phyloP scores from a whole-genome alignment of 805 yeast genomes.

The Wickerhamiella brachini region DNA sequence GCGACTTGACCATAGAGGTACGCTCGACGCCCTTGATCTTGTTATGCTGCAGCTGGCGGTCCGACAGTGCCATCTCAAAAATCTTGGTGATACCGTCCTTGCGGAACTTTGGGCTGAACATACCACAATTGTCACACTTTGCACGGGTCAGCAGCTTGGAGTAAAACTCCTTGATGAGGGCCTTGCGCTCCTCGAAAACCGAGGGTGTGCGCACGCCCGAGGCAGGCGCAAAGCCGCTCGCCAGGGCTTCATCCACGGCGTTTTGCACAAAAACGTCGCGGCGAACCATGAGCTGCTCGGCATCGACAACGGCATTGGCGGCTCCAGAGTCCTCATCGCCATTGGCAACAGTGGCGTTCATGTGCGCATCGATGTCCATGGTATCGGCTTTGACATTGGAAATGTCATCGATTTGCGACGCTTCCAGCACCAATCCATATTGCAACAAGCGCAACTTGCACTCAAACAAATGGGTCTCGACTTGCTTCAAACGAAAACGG shows the following conservation, averaged over 20 bases:
- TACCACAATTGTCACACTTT: slow-evolving; percentile 90
- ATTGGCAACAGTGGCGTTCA: slow-evolving; percentile 17
- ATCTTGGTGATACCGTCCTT: slow-evolving; percentile 90
- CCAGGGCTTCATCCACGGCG: slow-evolving; percentile 59
- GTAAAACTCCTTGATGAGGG: slow-evolving; percentile 56
- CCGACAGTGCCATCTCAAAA: slow-evolving; percentile 74
- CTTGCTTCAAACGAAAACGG: slow-evolving; percentile 53
- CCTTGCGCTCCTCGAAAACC: slow-evolving; percentile 76
- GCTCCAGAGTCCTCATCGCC: slow-evolving; percentile 18
- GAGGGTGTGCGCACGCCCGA: slow-evolving; percentile 70
- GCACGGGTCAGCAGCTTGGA: slow-evolving; percentile 58
- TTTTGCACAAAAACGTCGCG: slow-evolving; percentile 59
- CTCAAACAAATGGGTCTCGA: slow-evolving; percentile 61
- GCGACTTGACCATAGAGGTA: slow-evolving; percentile 44
- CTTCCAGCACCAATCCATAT: slow-evolving; percentile 75
- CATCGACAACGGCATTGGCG: neutral
- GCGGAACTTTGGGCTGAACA: slow-evolving; percentile 87
- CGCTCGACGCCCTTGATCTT: slow-evolving; percentile 66
- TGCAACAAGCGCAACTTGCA: slow-evolving; percentile 75
- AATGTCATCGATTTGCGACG: slow-evolving; percentile 57
- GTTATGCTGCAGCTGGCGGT: slow-evolving; percentile 64
- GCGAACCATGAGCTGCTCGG: slow-evolving; percentile 30
- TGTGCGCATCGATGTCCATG: slow-evolving; percentile 30
- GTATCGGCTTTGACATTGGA: slow-evolving; percentile 20
- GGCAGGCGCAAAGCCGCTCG: slow-evolving; percentile 56